phyloP scores from a whole-genome alignment of 495 filamentous ascomycete genomes.

The Podospora appendiculata region DNA sequence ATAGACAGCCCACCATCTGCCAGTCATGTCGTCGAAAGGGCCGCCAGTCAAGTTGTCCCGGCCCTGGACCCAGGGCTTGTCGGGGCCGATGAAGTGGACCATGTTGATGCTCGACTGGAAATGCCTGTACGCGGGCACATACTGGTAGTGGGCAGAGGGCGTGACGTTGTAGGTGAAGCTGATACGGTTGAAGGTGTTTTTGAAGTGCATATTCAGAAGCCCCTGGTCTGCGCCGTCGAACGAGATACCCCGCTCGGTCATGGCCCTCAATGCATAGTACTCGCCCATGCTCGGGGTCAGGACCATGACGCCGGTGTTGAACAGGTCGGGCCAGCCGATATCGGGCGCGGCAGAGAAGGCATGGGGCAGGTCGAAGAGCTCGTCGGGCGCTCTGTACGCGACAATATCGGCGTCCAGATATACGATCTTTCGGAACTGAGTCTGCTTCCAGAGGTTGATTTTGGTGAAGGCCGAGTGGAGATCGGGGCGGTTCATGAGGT shows the following conservation, averaged over 20 bases:
- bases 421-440: conserved; percentile 81
- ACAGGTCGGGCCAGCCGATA: conserved; percentile 96
- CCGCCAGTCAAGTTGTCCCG: conserved; percentile 46
- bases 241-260: conserved; percentile 79
- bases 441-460: conserved; percentile 88
- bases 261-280: conserved; percentile 72
- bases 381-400: conserved; percentile 78
- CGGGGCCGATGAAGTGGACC: conserved; percentile 86
- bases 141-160: conserved; percentile 89
- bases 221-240: conserved; percentile 98
- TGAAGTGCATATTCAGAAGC: conserved; percentile 90
- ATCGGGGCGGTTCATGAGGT: conserved; percentile 85
- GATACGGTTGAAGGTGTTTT: conserved; percentile 69
- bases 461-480: conserved; percentile 91
- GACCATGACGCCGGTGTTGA: conserved; percentile 95
- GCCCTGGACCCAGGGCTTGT: conserved; percentile 82
- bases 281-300: conserved; percentile 80
- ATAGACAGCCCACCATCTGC: conserved; percentile 87
- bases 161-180: conserved; percentile 97
- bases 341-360: conserved; percentile 89
- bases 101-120: conserved; percentile 80
- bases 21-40: conserved; percentile 72
- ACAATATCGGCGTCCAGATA: conserved; percentile 92
- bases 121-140: conserved; percentile 87
- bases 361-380: conserved; percentile 71